A percentile compares a stretch with the other conserved stretches of the same genome.
These are phyloP conservation scores for Xanthoceras sorbifolium DNA, from an alignment of 345 rosid genomes.

Conservation along the genomic window DNA sequence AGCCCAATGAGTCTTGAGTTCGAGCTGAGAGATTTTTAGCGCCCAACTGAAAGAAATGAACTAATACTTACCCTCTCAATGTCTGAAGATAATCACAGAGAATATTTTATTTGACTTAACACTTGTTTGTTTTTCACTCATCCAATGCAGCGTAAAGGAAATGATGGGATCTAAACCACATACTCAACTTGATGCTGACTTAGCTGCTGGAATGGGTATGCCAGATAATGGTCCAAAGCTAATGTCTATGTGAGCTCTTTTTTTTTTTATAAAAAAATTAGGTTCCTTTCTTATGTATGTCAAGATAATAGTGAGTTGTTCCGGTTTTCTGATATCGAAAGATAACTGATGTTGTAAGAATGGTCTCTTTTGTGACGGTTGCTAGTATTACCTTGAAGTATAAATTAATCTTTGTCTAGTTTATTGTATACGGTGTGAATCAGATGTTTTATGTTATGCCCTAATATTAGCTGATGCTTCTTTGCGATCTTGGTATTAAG, in stretches of 20 bases:
- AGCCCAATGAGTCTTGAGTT: not conserved
- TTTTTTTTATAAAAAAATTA: not conserved
- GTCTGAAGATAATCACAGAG: not conserved
- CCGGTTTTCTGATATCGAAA: not conserved
- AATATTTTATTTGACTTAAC: constrained; percentile 5
- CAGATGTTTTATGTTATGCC: not conserved
- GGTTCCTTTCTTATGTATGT: not conserved
- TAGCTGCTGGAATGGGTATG: constrained; percentile 95
- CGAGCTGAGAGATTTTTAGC: not conserved
- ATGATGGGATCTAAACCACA: constrained; percentile 88
- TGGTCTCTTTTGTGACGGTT: not conserved
- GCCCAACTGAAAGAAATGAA: not conserved
- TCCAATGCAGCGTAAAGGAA: constrained; percentile 61
- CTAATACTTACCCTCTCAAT: not conserved
- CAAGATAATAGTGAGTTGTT: constrained; percentile 5
- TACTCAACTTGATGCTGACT: constrained; percentile 89
- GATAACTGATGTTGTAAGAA: constrained; percentile 17
- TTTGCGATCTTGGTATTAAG: not conserved
- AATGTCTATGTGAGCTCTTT: constrained; percentile 49
- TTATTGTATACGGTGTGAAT: not conserved
- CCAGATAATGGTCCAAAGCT: constrained; percentile 92
- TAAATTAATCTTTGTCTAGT: not conserved
- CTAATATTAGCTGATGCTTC: too few species aligned
- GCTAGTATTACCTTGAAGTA: constrained; percentile 4
- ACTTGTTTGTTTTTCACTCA: not conserved